Evolutionary conservation across 2,329 filamentous ascomycete genomes (phyloP).

Genomic region (Alternaria sp.): DNA sequence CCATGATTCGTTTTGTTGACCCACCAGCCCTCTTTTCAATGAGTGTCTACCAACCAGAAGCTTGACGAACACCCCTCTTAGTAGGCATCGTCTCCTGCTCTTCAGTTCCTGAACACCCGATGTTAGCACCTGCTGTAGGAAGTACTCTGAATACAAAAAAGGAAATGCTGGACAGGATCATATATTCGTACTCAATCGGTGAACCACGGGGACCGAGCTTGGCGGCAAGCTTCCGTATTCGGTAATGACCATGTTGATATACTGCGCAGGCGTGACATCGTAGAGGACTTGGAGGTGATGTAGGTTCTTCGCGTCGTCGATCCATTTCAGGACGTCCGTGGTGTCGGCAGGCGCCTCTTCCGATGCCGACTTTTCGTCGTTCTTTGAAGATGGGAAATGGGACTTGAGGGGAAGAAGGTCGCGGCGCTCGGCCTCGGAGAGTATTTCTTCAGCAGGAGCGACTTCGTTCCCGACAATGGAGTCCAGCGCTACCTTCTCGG

Average conservation of each 20-base stretch:
- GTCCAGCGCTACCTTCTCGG: slow-evolving; percentile 86
- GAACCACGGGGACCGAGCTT: slow-evolving; percentile 80
- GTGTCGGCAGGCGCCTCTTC: slow-evolving; percentile 35
- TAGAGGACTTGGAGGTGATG: slow-evolving; percentile 81
- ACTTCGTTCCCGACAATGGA: slow-evolving; percentile 95
- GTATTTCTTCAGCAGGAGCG: slow-evolving; percentile 74
- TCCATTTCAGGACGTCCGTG: slow-evolving; percentile 50
- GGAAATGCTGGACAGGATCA: slow-evolving; percentile 30
- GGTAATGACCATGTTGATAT: slow-evolving; percentile 87
- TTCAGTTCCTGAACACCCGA: slow-evolving; percentile 22
- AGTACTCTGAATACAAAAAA: slow-evolving; percentile 14
- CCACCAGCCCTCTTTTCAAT: not conserved
- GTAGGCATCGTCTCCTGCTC: slow-evolving; percentile 20
- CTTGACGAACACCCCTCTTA: slow-evolving; percentile 19
- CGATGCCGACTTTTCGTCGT: slow-evolving; percentile 34
- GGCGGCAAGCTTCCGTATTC: slow-evolving; percentile 88
- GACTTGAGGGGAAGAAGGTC: slow-evolving; percentile 45
- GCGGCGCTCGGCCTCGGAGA: slow-evolving; percentile 49
- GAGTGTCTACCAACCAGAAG: slow-evolving; percentile 15
- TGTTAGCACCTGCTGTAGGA: slow-evolving; percentile 17
- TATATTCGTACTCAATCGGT: slow-evolving; percentile 61
- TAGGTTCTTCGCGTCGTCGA: slow-evolving; percentile 53
- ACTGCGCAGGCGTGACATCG: slow-evolving; percentile 87
- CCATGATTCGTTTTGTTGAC: not conserved
- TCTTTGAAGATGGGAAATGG: slow-evolving; percentile 34